These are phyloP conservation scores for Phytophthora ramorum DNA, from an alignment of 352 stramenopile genomes.

Conservation along the genomic window DNA sequence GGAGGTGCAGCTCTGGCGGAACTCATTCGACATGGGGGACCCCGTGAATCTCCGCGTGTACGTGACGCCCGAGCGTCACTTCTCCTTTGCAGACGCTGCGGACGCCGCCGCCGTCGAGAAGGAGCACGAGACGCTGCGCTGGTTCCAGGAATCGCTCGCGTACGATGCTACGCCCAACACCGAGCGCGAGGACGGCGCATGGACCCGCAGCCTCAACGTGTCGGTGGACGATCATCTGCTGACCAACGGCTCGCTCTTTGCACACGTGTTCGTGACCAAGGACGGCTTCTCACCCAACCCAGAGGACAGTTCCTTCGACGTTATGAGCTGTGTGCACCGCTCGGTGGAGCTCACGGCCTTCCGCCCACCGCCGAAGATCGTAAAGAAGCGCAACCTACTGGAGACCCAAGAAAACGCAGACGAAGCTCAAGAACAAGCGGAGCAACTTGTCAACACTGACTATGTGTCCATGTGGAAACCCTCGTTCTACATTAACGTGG, in stretches of 20 bases:
- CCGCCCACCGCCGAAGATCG: conserved; percentile 71
- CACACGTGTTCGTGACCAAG: conserved; percentile 88
- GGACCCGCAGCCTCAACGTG: conserved; percentile 67
- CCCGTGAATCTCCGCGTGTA: conserved; percentile 72
- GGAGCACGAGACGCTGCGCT: conserved; percentile 70
- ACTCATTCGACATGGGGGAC: conserved; percentile 67
- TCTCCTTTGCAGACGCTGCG: conserved; percentile 55
- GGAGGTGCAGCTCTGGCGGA: conserved; percentile 40
- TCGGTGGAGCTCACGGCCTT: conserved; percentile 78
- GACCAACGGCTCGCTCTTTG: conserved; percentile 81
- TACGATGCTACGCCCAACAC: conserved; percentile 62
- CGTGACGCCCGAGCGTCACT: conserved; percentile 52
- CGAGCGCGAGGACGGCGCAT: conserved; percentile 56
- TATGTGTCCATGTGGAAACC: conserved; percentile 90
- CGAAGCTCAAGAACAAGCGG: conserved; percentile 17
- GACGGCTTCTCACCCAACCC: conserved; percentile 76
- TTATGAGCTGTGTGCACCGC: conserved; percentile 58
- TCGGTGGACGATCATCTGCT: conserved; percentile 73
- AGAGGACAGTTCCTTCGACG: conserved; percentile 61
- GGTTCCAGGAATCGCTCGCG: conserved; percentile 59
- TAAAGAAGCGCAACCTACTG: conserved; percentile 84
- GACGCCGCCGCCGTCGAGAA: conserved; percentile 24
- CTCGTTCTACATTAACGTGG: conserved; percentile 64
- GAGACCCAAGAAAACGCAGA: conserved; percentile 30
- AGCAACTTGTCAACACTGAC: conserved; percentile 28